Evolutionary conservation across 441 rosid genomes (phyloP), one percentile per base, ranked within the genome.

Genomic region (Pelargonium hybrid): DNA sequence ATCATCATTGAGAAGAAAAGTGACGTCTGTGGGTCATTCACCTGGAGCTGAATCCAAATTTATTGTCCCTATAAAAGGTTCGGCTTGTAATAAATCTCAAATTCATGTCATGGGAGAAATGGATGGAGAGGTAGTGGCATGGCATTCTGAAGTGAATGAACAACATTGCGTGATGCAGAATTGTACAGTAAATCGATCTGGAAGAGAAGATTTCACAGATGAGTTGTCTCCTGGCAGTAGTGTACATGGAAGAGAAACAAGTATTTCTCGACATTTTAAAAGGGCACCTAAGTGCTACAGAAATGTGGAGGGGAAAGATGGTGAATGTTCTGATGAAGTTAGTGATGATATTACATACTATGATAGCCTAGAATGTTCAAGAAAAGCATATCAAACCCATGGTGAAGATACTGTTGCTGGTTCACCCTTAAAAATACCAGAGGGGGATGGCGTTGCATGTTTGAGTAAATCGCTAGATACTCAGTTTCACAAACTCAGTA

Each of bases 131-230:
- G 73, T 20, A 61, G 70, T 72, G 66, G 67, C 74, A 67, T 76
- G 82, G 84, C 74, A 78, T 71, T 78, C 81, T 65, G 88, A 80
- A 73, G 76, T 79, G 69, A 82, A 77, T 79, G 82, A 79, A 65
- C 79, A 74, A 71, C 63, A 56, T 83, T 77, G 72, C 17, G 79
- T 75, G 66, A 59, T 72, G 70, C 82, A 77, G 68, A 71, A 69
- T 72, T 80, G 70, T 77, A 73, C 69, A 37, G 82, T 76, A 65
- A 77, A 75, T 74, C 80, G 72, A 62, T 77, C 67, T 65, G 85
- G 68, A 73, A 69, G 77, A 71, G 81, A 83, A 70, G 81, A 81
- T 66, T 50, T 71, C 65, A 71, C 67, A 45, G 76, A 75, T 25
- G 79, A 76, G 71, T 17, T 69, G 10, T 70, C 84, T 76, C 76